Conservation (phyloP, 2,329 filamentous ascomycete species). For the Periconia macrospinosa region DNA sequence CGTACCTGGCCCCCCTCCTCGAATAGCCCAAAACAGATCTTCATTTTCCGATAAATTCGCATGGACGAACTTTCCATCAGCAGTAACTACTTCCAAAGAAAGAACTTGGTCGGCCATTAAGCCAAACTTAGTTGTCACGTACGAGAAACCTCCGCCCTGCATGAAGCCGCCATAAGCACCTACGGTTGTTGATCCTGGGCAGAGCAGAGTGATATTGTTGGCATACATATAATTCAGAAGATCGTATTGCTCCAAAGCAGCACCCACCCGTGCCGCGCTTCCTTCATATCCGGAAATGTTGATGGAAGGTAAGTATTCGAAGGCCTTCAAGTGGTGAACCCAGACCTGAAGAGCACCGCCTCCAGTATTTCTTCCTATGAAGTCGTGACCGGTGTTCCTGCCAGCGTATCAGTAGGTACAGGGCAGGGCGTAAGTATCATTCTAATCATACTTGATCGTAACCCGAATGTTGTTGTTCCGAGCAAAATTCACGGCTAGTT, state of each 20-base stretch:
- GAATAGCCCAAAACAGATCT: slow-evolving; percentile 34
- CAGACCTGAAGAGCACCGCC: slow-evolving; percentile 31
- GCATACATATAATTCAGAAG: slow-evolving; percentile 21
- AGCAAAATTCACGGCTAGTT: slow-evolving; percentile 35
- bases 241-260: slow-evolving; percentile 27
- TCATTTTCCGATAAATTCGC: slow-evolving; percentile 21
- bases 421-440: background rate
- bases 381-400: slow-evolving; percentile 35
- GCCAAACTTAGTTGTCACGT: slow-evolving; percentile 48
- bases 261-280: slow-evolving; percentile 26
- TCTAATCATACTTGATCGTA: slow-evolving; percentile 25
- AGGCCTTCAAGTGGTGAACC: slow-evolving; percentile 27
- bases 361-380: slow-evolving; percentile 24
- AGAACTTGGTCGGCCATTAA: slow-evolving; percentile 32
- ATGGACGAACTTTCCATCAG: slow-evolving; percentile 28
- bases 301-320: slow-evolving; percentile 24
- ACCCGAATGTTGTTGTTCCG: slow-evolving; percentile 32
- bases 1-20: slow-evolving; percentile 34
- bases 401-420: slow-evolving; percentile 3
- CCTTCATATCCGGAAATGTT: slow-evolving; percentile 26
- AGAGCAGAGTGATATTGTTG: slow-evolving; percentile 22
- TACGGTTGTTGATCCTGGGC: slow-evolving; percentile 43
- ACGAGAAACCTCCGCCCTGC: slow-evolving; percentile 56
- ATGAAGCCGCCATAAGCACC: slow-evolving; percentile 47
- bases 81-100: slow-evolving; percentile 25